These are phyloP conservation scores for Lactarius evosmus DNA, from an alignment of 768 basidiomycete species.

Conservation along the genomic window DNA sequence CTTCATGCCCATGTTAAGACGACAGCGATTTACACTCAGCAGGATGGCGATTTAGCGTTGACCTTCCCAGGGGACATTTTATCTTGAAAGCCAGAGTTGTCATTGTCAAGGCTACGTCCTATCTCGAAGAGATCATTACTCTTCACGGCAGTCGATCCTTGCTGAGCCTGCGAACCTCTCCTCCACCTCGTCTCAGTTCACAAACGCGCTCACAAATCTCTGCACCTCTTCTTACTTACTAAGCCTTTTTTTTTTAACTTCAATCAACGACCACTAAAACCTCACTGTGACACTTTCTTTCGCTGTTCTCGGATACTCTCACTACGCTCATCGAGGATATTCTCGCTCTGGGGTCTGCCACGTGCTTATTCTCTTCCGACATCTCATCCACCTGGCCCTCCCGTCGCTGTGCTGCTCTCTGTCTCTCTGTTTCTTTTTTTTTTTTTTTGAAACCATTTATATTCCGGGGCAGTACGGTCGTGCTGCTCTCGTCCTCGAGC, in stretches of 20 bases:
- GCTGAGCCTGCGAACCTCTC: slow-evolving; percentile 73
- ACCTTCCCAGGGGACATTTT: slow-evolving; percentile 13
- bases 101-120: slow-evolving; percentile 38
- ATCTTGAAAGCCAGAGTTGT: slow-evolving; percentile 18
- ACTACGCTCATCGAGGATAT: slow-evolving; percentile 65
- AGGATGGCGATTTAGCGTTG: neutral
- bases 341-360: slow-evolving; percentile 72
- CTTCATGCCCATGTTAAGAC: slow-evolving; percentile 1
- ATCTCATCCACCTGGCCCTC: slow-evolving; percentile 74
- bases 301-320: slow-evolving; percentile 74
- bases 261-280: slow-evolving; percentile 74
- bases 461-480: too few relatives aligned
- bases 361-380: slow-evolving; percentile 65
- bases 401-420: too few relatives aligned
- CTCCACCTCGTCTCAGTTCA: slow-evolving; percentile 82
- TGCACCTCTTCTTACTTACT: slow-evolving; percentile 90
- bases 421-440: too few relatives aligned
- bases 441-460: too few relatives aligned
- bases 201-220: slow-evolving; percentile 83
- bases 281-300: slow-evolving; percentile 68
- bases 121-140: slow-evolving; percentile 63
- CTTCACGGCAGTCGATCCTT: slow-evolving; percentile 65
- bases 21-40: neutral
- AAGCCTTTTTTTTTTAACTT: slow-evolving; percentile 85
- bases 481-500: slow-evolving; percentile 83